These are phyloP conservation scores for Plasmodium yoelii DNA, from an alignment of 169 alveolate species.

Conservation along the genomic window DNA sequence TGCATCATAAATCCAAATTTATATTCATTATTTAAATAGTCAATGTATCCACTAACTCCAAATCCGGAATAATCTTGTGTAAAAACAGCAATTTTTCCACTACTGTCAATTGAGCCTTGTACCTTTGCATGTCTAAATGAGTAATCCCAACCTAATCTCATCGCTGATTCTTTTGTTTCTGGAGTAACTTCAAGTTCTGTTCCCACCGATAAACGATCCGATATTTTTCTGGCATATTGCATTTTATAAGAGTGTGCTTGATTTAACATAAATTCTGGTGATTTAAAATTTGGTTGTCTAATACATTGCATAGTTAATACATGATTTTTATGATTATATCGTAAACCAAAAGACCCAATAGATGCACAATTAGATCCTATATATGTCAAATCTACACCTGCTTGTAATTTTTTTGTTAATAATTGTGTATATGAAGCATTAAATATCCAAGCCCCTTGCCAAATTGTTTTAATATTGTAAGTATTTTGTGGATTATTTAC, in stretches of 20 bases:
- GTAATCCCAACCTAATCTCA: conserved; percentile 92
- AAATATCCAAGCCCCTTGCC: conserved; percentile 92
- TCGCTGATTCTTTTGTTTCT: conserved; percentile 85
- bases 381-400: conserved; percentile 93
- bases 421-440: conserved; percentile 90
- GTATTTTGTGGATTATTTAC: conserved; percentile 87
- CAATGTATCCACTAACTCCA: conserved; percentile 92
- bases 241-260: conserved; percentile 84
- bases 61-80: conserved; percentile 91
- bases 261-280: conserved; percentile 82
- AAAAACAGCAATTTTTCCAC: conserved; percentile 91
- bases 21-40: conserved; percentile 90
- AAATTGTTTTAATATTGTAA: conserved; percentile 88
- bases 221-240: conserved; percentile 86
- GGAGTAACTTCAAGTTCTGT: conserved; percentile 91
- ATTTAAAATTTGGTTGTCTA: conserved; percentile 91
- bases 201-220: conserved; percentile 91
- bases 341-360: conserved; percentile 90
- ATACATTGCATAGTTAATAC: conserved; percentile 81
- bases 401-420: conserved; percentile 85
- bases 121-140: conserved; percentile 93
- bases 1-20: conserved; percentile 94
- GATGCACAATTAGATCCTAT: conserved; percentile 91
- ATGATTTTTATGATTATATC: conserved; percentile 88
- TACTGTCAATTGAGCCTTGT: conserved; percentile 92